Conservation (phyloP, 306 rosid species). For the Betula pendula region DNA sequence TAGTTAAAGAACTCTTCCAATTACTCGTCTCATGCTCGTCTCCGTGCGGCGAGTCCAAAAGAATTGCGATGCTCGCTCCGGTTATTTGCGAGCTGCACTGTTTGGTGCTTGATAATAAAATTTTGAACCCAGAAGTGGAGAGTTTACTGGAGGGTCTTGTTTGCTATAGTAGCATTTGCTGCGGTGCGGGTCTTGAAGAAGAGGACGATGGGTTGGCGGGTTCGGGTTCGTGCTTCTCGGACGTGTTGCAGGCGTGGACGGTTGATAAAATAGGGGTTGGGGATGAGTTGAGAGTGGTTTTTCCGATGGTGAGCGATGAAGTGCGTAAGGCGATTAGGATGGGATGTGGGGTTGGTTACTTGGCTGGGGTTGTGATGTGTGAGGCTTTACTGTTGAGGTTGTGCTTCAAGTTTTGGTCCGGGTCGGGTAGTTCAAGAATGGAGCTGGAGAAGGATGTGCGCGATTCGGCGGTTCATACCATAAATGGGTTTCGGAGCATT, state of each 20-base stretch:
- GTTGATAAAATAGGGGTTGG: slow-evolving; percentile 37
- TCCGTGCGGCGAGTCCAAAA: slow-evolving; percentile 33
- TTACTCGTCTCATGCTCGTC: slow-evolving; percentile 49
- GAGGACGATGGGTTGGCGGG: slow-evolving; percentile 16
- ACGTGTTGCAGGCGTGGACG: slow-evolving; percentile 56
- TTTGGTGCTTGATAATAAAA: slow-evolving; percentile 18
- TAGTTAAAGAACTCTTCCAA: slow-evolving; percentile 50
- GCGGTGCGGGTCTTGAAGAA: slow-evolving; percentile 29
- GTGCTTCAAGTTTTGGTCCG: slow-evolving; percentile 41
- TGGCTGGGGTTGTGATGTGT: slow-evolving; percentile 71
- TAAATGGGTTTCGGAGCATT: slow-evolving; percentile 50
- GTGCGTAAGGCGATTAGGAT: slow-evolving; percentile 32
- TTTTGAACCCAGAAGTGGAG: slow-evolving; percentile 37
- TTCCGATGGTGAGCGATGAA: slow-evolving; percentile 51
- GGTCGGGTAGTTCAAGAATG: slow-evolving; percentile 31
- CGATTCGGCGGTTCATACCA: slow-evolving; percentile 48
- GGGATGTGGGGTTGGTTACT: slow-evolving; percentile 46
- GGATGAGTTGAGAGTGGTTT: slow-evolving; percentile 45
- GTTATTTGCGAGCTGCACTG: slow-evolving; percentile 40
- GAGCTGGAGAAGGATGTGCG: slow-evolving; percentile 55
- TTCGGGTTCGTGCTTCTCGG: slow-evolving; percentile 43
- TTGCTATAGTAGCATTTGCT: slow-evolving; percentile 58
- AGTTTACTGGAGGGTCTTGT: slow-evolving; percentile 50
- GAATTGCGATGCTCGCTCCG: slow-evolving; percentile 62
- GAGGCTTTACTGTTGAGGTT: slow-evolving; percentile 61